Evolutionary conservation across 805 yeast species (phyloP).

Genomic region (Cyberlindnera galapagoensis): DNA sequence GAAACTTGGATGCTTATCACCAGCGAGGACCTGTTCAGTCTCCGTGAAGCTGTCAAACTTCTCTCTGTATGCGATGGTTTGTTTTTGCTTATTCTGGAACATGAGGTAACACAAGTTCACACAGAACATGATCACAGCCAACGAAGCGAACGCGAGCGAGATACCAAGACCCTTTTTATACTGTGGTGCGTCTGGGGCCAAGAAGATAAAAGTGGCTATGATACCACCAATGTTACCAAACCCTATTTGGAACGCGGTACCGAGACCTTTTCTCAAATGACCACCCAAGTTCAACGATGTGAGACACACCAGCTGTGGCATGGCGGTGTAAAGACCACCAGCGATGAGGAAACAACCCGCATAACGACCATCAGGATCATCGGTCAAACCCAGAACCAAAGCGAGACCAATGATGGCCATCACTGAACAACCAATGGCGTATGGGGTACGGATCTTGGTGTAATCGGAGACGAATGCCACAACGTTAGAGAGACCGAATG

Average conservation of each 20-base stretch:
- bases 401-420: slow-evolving; percentile 29
- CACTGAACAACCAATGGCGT: slow-evolving; percentile 28
- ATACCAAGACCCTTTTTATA: slow-evolving; percentile 35
- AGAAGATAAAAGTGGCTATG: slow-evolving; percentile 32
- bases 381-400: slow-evolving; percentile 30
- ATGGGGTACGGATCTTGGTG: slow-evolving; percentile 38
- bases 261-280: slow-evolving; percentile 33
- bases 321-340: slow-evolving; percentile 32
- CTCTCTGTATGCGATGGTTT: slow-evolving; percentile 25
- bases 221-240: slow-evolving; percentile 36
- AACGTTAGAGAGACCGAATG: slow-evolving; percentile 61
- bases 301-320: slow-evolving; percentile 31
- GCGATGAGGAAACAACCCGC: slow-evolving; percentile 34
- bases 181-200: slow-evolving; percentile 32
- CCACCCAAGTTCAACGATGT: slow-evolving; percentile 35
- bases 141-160: slow-evolving; percentile 36
- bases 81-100: slow-evolving; percentile 31
- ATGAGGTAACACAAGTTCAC: slow-evolving; percentile 27
- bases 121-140: slow-evolving; percentile 32
- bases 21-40: slow-evolving; percentile 29
- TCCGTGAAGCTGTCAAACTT: slow-evolving; percentile 26
- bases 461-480: slow-evolving; percentile 61
- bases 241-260: slow-evolving; percentile 32
- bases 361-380: slow-evolving; percentile 33
- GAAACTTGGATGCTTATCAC: slow-evolving; percentile 39